Evolutionary conservation across 1,284 basidiomycete genomes (phyloP).

Genomic region (Trametes polyzona): DNA sequence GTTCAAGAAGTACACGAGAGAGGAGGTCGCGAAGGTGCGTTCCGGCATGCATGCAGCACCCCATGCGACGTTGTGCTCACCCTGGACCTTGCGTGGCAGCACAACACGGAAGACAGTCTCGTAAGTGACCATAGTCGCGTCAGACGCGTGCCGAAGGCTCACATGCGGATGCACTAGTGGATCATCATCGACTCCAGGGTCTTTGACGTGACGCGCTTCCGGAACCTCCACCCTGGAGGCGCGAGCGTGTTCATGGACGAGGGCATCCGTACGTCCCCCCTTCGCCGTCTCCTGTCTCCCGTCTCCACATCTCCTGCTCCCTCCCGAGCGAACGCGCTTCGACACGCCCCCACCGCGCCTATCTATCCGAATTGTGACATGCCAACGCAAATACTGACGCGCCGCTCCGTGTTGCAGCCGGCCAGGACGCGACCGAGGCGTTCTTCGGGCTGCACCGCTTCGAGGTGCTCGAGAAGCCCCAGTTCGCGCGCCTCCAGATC

Average conservation of each 20-base stretch:
- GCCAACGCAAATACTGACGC: background rate
- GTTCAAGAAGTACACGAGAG: conserved; percentile 50
- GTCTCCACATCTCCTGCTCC: background rate
- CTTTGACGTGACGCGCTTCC: conserved; percentile 81
- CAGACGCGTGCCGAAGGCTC: background rate
- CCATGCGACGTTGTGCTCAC: background rate
- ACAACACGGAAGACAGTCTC: conserved; percentile 66
- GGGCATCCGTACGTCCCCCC: conserved; percentile 63
- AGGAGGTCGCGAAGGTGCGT: conserved; percentile 58
- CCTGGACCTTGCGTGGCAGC: conserved; percentile 40
- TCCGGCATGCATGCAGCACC: background rate
- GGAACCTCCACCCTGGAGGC: conserved; percentile 83
- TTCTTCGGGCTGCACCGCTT: conserved; percentile 86
- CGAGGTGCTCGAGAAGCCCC: conserved; percentile 77
- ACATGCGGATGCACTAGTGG: conserved; percentile 54
- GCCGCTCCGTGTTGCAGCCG: conserved; percentile 48
- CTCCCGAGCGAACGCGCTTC: background rate
- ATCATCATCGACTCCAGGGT: conserved; percentile 83
- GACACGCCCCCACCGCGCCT: too few relatives aligned
- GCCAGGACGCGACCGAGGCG: conserved; percentile 83
- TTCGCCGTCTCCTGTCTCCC: background rate
- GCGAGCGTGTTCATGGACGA: conserved; percentile 71
- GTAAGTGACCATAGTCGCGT: conserved; percentile 36
- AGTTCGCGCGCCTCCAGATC: conserved; percentile 73
- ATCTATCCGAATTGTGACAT: too few relatives aligned